Evolutionary conservation across 805 yeast species (phyloP), one percentile per base, ranked within the genome.

Genomic region (Candida khao-thaluensis): DNA sequence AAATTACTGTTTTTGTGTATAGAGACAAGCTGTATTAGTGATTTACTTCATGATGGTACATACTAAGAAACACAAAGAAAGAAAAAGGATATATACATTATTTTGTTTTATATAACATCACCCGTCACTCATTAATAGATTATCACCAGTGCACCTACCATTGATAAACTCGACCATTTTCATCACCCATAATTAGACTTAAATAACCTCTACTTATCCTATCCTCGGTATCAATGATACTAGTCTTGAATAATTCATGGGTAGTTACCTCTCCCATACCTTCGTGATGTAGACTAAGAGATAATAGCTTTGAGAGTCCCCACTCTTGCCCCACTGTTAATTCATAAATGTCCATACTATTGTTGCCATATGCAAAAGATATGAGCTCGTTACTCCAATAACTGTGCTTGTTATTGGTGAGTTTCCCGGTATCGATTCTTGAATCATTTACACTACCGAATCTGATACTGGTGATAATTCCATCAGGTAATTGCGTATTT

Each of bases 151-250:
- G 24, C 24, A 10, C 10, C 24, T 22, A 36, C 45, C 44, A 40
- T 29, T 38, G 39, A 21, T 71, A 72, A 3, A 82, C 71, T 34
- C 68, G 60, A 1, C 87, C 86, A 7, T 53, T 50, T 4, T 62
- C 48, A 49, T 80, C 84, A 3, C 85, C 86, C 20, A 77, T 65
- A 7, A 77, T 61, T 18, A 81, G 47, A 38, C 68, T 72, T 29
- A 63, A 37, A 17, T 42, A 56, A 41, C 58, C 79, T 57, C 64
- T 53, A 31, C 47, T 51, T 35, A 55, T 48, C 52, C 38, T 74
- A 14, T 67, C 73, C 21, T 65, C 66, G 14, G 47, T 35, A 38
- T 66, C 71, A 1, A 59, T 47, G 23, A 57, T 62, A 4, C 53
- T 48, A 7, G 46, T 34, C 39, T 64, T 64, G 33, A 57, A 45